A percentile compares a stretch with the other conserved stretches of the same genome.
These are phyloP conservation scores for Mycena epipterygia DNA, from an alignment of 768 basidiomycete genomes.

Conservation along the genomic window DNA sequence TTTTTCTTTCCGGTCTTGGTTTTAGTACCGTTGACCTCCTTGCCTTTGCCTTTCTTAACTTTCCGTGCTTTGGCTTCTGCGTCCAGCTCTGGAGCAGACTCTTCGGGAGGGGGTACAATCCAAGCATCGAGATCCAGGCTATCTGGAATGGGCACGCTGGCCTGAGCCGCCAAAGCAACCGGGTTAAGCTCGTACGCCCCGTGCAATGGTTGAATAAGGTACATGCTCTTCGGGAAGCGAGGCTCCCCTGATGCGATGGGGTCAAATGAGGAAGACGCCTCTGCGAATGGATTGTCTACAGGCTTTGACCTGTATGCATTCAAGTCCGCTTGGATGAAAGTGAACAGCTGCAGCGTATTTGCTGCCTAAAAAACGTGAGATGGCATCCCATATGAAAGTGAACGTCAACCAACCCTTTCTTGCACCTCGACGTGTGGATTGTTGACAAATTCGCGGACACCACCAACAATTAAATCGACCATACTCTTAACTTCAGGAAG, in stretches of 20 bases:
- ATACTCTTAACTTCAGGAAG: slow-evolving; percentile 73
- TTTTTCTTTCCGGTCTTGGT: slow-evolving; percentile 51
- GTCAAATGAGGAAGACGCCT: slow-evolving; percentile 56
- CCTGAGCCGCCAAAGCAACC: slow-evolving; percentile 85
- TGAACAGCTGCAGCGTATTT: slow-evolving; percentile 80
- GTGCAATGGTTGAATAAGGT: slow-evolving; percentile 87
- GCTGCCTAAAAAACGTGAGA: slow-evolving; percentile 70
- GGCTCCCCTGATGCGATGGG: slow-evolving; percentile 54
- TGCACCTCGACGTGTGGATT: slow-evolving; percentile 90
- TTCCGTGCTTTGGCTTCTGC: slow-evolving; percentile 66
- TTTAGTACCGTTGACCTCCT: slow-evolving; percentile 41
- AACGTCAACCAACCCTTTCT: slow-evolving; percentile 79
- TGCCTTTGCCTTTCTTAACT: slow-evolving; percentile 59
- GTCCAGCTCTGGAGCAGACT: slow-evolving; percentile 56
- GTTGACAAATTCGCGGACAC: slow-evolving; percentile 69
- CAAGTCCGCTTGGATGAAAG: slow-evolving; percentile 83
- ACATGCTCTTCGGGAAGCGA: slow-evolving; percentile 89
- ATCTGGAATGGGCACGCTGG: slow-evolving; percentile 83
- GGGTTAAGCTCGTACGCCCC: slow-evolving; percentile 86
- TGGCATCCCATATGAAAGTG: slow-evolving; percentile 10
- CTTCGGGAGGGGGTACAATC: slow-evolving; percentile 78
- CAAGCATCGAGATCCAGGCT: slow-evolving; percentile 89
- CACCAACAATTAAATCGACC: slow-evolving; percentile 72
- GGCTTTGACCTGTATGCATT: slow-evolving; percentile 63
- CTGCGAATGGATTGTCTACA: slow-evolving; percentile 51